phyloP scores from a whole-genome alignment of 169 alveolate genomes.

The Blepharisma undulans region DNA sequence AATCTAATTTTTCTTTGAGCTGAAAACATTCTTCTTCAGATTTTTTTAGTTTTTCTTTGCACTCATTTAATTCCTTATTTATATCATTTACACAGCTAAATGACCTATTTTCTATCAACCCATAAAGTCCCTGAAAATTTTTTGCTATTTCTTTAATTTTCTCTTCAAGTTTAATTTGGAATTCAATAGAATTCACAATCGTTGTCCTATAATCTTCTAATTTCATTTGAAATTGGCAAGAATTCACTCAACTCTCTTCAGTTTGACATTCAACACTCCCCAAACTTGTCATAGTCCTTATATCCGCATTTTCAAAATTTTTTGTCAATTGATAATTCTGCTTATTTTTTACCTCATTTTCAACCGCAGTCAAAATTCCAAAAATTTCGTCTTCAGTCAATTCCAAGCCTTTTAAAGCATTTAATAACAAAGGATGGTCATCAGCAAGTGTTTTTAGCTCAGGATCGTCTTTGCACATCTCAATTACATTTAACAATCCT shows the following conservation, averaged over 20 bases:
- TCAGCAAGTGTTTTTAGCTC: not conserved
- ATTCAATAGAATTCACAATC: not conserved
- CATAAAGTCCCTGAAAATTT: not conserved
- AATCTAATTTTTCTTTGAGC: not conserved
- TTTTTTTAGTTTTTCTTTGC: not conserved
- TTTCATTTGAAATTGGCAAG: not conserved
- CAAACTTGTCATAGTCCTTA: not conserved
- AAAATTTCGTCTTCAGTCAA: not conserved
- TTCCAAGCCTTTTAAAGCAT: not conserved
- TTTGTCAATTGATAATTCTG: not conserved
- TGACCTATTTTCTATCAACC: not conserved
- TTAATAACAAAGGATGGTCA: conserved; percentile 16
- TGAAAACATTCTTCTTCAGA: not conserved
- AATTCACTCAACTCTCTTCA: not conserved
- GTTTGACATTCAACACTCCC: not conserved
- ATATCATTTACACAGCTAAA: not conserved
- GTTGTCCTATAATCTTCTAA: not conserved
- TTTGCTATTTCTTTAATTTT: not conserved
- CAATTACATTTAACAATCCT: not conserved
- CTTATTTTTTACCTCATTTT: conserved; percentile 6
- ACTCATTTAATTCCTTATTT: not conserved
- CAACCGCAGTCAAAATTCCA: conserved; percentile 16
- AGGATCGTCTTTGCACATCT: conserved; percentile 11
- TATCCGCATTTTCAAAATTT: not conserved
- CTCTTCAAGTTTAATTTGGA: not conserved